Evolutionary conservation across 1,284 basidiomycete genomes (phyloP).

Genomic region (Veloporphyrellus conicus): DNA sequence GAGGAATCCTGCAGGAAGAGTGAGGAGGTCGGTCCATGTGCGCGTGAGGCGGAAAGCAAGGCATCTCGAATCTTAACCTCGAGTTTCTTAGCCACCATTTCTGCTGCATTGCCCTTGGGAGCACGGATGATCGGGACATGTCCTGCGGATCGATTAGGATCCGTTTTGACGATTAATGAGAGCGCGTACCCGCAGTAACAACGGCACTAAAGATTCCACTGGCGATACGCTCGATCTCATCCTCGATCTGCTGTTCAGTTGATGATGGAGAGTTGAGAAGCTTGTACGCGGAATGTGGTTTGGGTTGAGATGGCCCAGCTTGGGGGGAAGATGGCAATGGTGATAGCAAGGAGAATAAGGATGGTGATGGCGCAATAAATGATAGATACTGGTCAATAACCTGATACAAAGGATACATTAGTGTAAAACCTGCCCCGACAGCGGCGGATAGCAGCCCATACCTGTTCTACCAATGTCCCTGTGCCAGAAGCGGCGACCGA

Average conservation of each 20-base stretch:
- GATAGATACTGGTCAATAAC: slow-evolving; percentile 96
- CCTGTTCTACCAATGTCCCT: slow-evolving; percentile 79
- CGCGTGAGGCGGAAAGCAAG: slow-evolving; percentile 74
- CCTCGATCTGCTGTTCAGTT: slow-evolving; percentile 87
- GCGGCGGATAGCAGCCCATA: slow-evolving; percentile 29
- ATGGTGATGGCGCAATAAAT: slow-evolving; percentile 91
- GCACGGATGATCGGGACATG: slow-evolving; percentile 94
- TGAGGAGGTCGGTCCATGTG: slow-evolving; percentile 48
- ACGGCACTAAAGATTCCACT: slow-evolving; percentile 89
- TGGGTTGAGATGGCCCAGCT: slow-evolving; percentile 34
- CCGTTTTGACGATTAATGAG: not conserved
- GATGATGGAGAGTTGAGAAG: slow-evolving; percentile 92
- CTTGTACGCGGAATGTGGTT: slow-evolving; percentile 60
- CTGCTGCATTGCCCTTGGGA: slow-evolving; percentile 94
- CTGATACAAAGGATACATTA: slow-evolving; percentile 34
- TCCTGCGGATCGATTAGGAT: slow-evolving; percentile 44
- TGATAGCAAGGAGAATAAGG: slow-evolving; percentile 88
- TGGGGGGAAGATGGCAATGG: slow-evolving; percentile 34
- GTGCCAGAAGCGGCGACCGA: slow-evolving; percentile 83
- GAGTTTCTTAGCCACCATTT: slow-evolving; percentile 95
- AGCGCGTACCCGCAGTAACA: slow-evolving; percentile 77
- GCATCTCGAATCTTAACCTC: slow-evolving; percentile 93
- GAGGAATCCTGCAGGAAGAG: slow-evolving; percentile 72
- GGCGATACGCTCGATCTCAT: slow-evolving; percentile 90
- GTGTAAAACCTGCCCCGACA: not conserved